Conservation (phyloP, 1,284 basidiomycete genomes). For the Pseudozyma sp. region DNA sequence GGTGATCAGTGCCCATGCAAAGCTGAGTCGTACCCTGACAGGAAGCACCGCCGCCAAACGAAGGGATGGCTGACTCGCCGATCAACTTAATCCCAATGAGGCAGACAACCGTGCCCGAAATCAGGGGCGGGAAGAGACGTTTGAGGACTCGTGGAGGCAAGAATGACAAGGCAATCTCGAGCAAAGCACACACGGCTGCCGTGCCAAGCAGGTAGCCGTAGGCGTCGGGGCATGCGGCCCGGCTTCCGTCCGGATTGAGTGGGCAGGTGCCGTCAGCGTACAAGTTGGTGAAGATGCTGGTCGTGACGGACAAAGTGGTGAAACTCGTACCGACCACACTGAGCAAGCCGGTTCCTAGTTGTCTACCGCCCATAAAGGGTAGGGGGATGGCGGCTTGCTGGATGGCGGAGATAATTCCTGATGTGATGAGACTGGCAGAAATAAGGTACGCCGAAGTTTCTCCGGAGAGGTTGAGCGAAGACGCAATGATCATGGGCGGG, state of each 20-base stretch:
- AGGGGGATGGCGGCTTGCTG: conserved; percentile 79
- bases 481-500: conserved; percentile 77
- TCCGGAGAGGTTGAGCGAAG: conserved; percentile 61
- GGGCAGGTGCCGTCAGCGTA: conserved; percentile 84
- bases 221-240: conserved; percentile 73
- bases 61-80: conserved; percentile 77
- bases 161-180: conserved; percentile 83
- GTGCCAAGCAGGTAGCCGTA: conserved; percentile 75
- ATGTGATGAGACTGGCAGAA: conserved; percentile 78
- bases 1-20: conserved; percentile 73
- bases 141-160: conserved; percentile 75
- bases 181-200: conserved; percentile 80
- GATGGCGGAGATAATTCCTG: conserved; percentile 78
- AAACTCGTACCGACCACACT: conserved; percentile 88
- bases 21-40: conserved; percentile 75
- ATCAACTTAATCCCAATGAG: conserved; percentile 80
- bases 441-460: conserved; percentile 80
- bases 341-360: conserved; percentile 81
- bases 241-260: conserved; percentile 75
- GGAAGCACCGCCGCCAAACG: conserved; percentile 81
- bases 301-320: conserved; percentile 80
- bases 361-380: conserved; percentile 73
- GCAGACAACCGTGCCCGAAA: conserved; percentile 72
- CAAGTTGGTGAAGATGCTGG: conserved; percentile 76
- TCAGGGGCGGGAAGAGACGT: conserved; percentile 82